phyloP scores from a whole-genome alignment of 495 filamentous ascomycete genomes.

The Penicillium odoratum region DNA sequence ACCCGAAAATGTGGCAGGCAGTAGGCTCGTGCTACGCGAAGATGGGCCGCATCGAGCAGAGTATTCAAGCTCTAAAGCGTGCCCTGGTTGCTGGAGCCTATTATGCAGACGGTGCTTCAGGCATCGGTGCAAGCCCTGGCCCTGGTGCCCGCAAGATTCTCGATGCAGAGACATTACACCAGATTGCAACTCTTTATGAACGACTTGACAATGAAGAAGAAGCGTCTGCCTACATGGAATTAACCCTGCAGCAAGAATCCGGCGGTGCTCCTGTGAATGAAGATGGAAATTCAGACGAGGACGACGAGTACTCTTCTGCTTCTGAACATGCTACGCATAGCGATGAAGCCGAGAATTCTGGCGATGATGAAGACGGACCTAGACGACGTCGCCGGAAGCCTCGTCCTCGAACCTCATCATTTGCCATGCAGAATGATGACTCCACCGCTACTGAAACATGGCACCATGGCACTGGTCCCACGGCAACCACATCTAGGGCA shows the following conservation, averaged over 20 bases:
- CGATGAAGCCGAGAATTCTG: constrained; percentile 47
- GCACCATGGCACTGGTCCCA: constrained; percentile 69
- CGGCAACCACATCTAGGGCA: constrained; percentile 84
- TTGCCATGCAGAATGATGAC: constrained; percentile 51
- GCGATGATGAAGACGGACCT: constrained; percentile 30
- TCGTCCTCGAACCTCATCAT: constrained; percentile 30
- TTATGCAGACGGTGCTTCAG: constrained; percentile 59
- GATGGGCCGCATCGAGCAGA: constrained; percentile 77
- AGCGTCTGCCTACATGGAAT: constrained; percentile 89
- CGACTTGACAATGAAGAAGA: constrained; percentile 71
- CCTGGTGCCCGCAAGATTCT: constrained; percentile 53
- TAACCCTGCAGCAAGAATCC: constrained; percentile 82
- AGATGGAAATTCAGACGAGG: constrained; percentile 35
- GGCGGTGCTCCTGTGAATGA: constrained; percentile 49
- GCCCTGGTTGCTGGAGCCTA: constrained; percentile 82
- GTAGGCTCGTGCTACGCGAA: constrained; percentile 88
- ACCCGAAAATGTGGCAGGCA: constrained; percentile 98
- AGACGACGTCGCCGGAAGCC: constrained; percentile 25
- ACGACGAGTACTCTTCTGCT: constrained; percentile 27
- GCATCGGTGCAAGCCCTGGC: constrained; percentile 25
- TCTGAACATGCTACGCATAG: constrained; percentile 24
- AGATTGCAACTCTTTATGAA: constrained; percentile 90
- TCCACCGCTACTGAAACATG: constrained; percentile 41
- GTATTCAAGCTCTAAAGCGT: constrained; percentile 91
- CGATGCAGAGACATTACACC: constrained; percentile 85